Evolutionary conservation across 1,284 basidiomycete species (phyloP).

Genomic region (Apiotrichum mycotoxinovorans): DNA sequence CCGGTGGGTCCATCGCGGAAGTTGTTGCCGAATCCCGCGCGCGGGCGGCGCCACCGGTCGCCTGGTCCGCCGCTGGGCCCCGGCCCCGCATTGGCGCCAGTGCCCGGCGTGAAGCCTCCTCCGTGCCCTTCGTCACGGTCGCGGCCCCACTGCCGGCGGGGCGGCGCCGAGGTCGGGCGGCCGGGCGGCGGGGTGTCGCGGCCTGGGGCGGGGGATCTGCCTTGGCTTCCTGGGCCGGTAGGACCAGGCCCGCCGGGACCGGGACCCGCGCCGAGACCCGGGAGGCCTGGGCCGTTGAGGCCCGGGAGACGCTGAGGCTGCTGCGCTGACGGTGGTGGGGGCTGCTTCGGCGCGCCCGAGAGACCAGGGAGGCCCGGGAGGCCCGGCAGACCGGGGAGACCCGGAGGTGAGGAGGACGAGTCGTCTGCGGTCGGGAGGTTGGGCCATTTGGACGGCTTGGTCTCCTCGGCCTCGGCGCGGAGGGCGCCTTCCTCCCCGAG

Average conservation of each 20-base stretch:
- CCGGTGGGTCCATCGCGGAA: no score
- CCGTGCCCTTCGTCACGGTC: conserved; percentile 16
- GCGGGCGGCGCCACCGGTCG: conserved; percentile 4
- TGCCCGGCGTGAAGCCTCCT: background rate
- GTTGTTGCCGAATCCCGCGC: background rate
- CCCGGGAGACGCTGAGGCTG: no score
- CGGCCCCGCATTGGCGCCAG: background rate
- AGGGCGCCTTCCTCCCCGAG: conserved; percentile 42
- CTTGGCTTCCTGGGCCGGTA: no score
- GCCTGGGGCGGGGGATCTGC: background rate
- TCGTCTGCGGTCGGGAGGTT: conserved; percentile 8
- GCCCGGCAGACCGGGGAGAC: conserved; percentile 12
- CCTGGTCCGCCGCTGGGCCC: background rate
- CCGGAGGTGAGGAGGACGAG: background rate
- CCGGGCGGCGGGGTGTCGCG: background rate
- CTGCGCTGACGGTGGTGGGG: no score
- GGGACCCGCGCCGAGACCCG: background rate
- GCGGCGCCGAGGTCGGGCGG: background rate
- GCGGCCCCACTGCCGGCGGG: conserved; percentile 15
- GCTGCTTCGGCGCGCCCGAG: no score
- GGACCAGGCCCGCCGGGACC: background rate
- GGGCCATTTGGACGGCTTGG: conserved; percentile 14
- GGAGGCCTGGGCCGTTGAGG: conserved; percentile 1
- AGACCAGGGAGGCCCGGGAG: conserved; percentile 1
- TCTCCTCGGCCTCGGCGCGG: conserved; percentile 50